Evolutionary conservation across 306 rosid species (phyloP).

Genomic region (Sesbania bispinosa): DNA sequence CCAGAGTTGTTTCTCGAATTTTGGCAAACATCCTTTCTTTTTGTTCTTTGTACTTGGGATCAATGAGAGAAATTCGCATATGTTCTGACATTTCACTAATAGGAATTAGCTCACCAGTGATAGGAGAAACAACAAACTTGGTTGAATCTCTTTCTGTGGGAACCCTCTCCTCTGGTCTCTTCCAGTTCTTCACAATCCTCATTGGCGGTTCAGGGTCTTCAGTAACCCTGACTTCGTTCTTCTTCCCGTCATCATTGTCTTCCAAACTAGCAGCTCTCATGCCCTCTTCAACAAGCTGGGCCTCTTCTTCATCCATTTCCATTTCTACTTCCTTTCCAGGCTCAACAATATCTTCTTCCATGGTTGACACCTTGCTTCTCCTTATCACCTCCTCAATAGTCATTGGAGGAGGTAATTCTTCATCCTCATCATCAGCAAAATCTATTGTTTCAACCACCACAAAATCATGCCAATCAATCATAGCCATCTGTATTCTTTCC

Average conservation of each 20-base stretch:
- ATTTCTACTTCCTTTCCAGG: conserved; percentile 90
- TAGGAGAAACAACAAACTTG: conserved; percentile 81
- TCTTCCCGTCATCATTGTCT: conserved; percentile 60
- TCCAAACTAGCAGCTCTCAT: conserved; percentile 71
- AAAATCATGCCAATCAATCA: conserved; percentile 99
- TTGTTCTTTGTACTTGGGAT: conserved; percentile 96
- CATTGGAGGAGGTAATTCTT: conserved; percentile 92
- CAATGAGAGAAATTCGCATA: conserved; percentile 91
- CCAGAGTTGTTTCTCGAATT: conserved; percentile 95
- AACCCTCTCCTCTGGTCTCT: conserved; percentile 90
- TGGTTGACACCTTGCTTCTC: conserved; percentile 71
- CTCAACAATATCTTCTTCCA: conserved; percentile 74
- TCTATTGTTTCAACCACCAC: conserved; percentile 92
- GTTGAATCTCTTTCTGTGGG: conserved; percentile 84
- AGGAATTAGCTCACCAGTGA: conserved; percentile 86
- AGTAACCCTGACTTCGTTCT: conserved; percentile 49
- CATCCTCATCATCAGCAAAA: conserved; percentile 95
- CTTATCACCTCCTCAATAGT: conserved; percentile 92
- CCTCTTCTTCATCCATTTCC: conserved; percentile 99
- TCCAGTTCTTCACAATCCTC: conserved; percentile 98
- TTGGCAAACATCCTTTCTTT: conserved; percentile 98
- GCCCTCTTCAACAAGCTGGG: conserved; percentile 94
- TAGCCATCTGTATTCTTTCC: conserved; percentile 90
- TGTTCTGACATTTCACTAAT: conserved; percentile 96
- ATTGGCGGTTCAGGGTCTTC: conserved; percentile 86